A percentile compares a stretch with the other conserved stretches of the same genome.
phyloP scores from a whole-genome alignment of 352 stramenopile genomes.

The Pythium utonaiense region DNA sequence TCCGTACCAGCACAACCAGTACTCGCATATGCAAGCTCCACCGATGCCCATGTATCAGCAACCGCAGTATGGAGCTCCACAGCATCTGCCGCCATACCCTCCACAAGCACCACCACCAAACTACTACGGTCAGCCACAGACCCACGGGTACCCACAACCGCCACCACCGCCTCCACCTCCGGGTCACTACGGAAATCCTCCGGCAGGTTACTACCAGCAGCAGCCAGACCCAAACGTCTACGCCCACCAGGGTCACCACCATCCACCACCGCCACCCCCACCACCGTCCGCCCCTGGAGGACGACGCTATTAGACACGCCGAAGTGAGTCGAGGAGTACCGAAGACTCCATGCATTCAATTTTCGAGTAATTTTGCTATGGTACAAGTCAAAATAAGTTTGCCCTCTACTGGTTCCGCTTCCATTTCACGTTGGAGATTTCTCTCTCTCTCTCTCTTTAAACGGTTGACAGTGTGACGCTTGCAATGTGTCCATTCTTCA shows the following conservation, averaged over 20 bases:
- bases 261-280: slow-evolving; percentile 18
- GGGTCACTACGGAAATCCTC: slow-evolving; percentile 17
- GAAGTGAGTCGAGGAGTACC: not conserved
- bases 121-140: slow-evolving; percentile 18
- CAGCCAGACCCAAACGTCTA: slow-evolving; percentile 11
- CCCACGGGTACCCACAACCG: slow-evolving; percentile 17
- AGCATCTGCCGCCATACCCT: slow-evolving; percentile 19
- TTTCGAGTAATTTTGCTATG: not conserved
- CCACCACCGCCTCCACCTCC: slow-evolving; percentile 8
- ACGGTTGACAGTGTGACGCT: slow-evolving; percentile 57
- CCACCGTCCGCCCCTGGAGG: slow-evolving; percentile 13
- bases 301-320: slow-evolving; percentile 9
- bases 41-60: slow-evolving; percentile 19
- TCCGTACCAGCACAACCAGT: slow-evolving; percentile 18
- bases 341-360: not conserved
- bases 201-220: slow-evolving; percentile 21
- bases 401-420: not conserved
- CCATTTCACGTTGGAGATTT: not conserved
- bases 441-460: not conserved
- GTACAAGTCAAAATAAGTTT: slow-evolving; percentile 16
- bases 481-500: slow-evolving; percentile 75
- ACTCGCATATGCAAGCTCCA: slow-evolving; percentile 9
- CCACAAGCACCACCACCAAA: slow-evolving; percentile 17
- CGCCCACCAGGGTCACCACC: slow-evolving; percentile 13
- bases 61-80: slow-evolving; percentile 7